Evolutionary conservation across 352 stramenopile genomes (phyloP), one percentile per base, ranked within the genome.

Genomic region (Thraustochytrium sp.): DNA sequence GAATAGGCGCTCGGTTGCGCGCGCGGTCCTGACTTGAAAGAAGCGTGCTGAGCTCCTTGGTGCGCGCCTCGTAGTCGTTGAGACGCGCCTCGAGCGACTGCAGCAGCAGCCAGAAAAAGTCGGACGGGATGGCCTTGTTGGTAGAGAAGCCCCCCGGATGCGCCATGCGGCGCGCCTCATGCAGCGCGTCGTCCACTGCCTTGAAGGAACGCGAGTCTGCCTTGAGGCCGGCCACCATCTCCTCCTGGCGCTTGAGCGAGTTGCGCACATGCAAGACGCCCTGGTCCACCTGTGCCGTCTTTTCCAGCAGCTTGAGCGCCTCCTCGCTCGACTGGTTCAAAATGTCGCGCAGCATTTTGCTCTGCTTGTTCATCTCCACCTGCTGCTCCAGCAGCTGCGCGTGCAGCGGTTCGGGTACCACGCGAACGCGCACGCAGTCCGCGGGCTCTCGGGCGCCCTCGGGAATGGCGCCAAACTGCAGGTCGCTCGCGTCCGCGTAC

Each of bases 61-160:
- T 80, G 34, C 68, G 68, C 18, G 48, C 48, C 23, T 80, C 68
- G 44, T 80, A 80, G 26, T 80, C 44, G 4, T 18, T 16, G 34
- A 80, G 23, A 5, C 68, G 42, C 9, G 13, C 23, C 51, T 80
- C 68, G 44, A 80, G 46, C 18, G 31, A 46, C 16, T 44, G 53
- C 23, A 80, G 53, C n/a, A 80, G 49, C 2, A 48, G 46, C 68
- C 68, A 80, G 44, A 80, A 80, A 46, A 80, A 80, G 53, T 80
- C 68, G 9, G 68, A 80, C 46, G 68, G 68, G 23, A 80, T 51
- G n/a, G 46, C 44, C 38, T 80, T 80, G 31, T 80, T 72, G 23
- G 40, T 51, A 5, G 68, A 75, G 44, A 80, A 80, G 11, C 68
- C 36, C 36, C 34, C 68, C 38, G 68, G 68, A 34, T 80, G 31